Percentiles rank a stretch among this genome's conserved stretches.
These are phyloP conservation scores for Fraxinus excelsior DNA, from an alignment of 257 asterid genomes.

Conservation along the genomic window DNA sequence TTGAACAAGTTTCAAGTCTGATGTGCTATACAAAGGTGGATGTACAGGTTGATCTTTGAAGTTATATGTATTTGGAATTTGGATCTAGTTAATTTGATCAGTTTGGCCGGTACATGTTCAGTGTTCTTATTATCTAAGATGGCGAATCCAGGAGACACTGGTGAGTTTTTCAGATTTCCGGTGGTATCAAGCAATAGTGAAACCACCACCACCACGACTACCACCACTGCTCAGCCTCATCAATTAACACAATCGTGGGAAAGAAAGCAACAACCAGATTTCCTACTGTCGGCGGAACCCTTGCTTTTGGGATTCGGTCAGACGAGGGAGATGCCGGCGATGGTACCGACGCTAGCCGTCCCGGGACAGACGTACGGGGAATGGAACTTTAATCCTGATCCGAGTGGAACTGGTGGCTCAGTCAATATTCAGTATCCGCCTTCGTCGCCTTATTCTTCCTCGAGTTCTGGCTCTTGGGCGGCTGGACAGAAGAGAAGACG, in stretches of 20 bases:
- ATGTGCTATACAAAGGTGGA: background rate
- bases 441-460: conserved; percentile 46
- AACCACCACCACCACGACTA: conserved; percentile 23
- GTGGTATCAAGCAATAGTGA: conserved; percentile 15
- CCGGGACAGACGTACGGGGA: conserved; percentile 44
- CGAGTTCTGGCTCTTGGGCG: conserved; percentile 74
- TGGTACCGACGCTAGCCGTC: conserved; percentile 62
- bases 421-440: conserved; percentile 14
- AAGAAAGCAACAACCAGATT: conserved; percentile 38
- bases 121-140: conserved; percentile 47
- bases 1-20: background rate
- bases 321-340: conserved; percentile 59
- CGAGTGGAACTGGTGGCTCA: conserved; percentile 34
- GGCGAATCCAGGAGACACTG: conserved; percentile 64
- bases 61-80: background rate
- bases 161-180: conserved; percentile 43
- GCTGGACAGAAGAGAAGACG: conserved; percentile 73
- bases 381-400: conserved; percentile 28
- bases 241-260: conserved; percentile 29
- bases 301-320: conserved; percentile 38
- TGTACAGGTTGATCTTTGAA: background rate
- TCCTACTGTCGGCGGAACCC: conserved; percentile 37
- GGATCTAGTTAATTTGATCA: background rate
- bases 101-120: conserved; percentile 33
- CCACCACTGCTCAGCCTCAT: conserved; percentile 15